Base-by-base conservation (phyloP, 176 grass and related monocot genomes). In the Bolboschoenus planiculmis region DNA sequence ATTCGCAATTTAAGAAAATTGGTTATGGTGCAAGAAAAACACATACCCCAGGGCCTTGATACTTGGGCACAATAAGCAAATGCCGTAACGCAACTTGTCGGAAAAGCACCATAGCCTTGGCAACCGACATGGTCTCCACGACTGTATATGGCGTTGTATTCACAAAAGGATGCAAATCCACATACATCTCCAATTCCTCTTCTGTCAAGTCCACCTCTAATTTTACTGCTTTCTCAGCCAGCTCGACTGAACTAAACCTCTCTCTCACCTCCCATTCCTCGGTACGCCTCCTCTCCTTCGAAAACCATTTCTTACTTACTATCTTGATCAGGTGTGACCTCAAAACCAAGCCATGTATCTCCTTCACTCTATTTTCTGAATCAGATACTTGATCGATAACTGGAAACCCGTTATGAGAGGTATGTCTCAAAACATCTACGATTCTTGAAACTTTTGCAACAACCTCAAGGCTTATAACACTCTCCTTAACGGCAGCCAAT, bases 81-180 rank as follows among this genome's bases (percentile, higher is more conserved):
- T 98, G 96, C 0, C 96, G 87, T 3, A 98, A 91, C 54, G 80
- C 96, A 78, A 89, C 86, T 7, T 84, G 84, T 18, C 96, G 90
- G 65, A 98, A 98, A 13, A 98, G 89, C 59, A 98, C 92, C 35
- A 98, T 83, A 15, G 96, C 96, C 90, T 98, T 98, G 55, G 96
- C 96, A 0, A 91, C 87, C 0, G 96, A 98, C 92, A 98, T 98
- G 85, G 88, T 98, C 85, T 98, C 96, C 2, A 98, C 96, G n/a
- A 98, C 96, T 47, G 96, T 95, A 87, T 95, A 98, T 0, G 92
- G 92, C 65, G 92, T 98, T n/a, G 90, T 98, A 88, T 98, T 98
- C 55, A 84, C 91, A 76, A 98, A 87, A 0, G 89, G 96, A 48
- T 95, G 92, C 44, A 98, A 91, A 81, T 98, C 96, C 0, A 98